Base-by-base conservation (phyloP, 116 monocot genomes). In the Thalassia testudinum region DNA sequence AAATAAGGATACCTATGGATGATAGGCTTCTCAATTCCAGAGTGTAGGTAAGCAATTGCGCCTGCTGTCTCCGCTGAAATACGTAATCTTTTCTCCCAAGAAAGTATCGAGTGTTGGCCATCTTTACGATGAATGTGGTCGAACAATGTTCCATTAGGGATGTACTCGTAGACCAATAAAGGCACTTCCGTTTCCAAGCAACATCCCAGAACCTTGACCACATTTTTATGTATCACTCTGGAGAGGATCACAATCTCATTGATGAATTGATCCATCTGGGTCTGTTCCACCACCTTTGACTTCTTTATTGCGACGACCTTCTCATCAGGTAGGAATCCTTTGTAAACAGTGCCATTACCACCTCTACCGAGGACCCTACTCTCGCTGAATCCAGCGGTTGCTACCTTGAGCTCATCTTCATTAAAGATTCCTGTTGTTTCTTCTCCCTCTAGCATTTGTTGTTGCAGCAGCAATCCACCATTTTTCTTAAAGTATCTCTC, bases 251-350 rank as follows among this genome's bases (percentile, higher is more conserved):
- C 61, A 5, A 78, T 43, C 56, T 71, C 77, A 5, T 70, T 73
- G 6, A 70, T 52, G 50, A 79, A 79, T 54, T 73, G 66, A 30
- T 70, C 59, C 26, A 58, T 70, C 27, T 66, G 70, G 42, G n/a
- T 62, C 30, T 70, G 57, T 37, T 79, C 78, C 22, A 79, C 59
- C 13, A 70, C 50, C 27, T 63, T 70, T 5, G 78, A 73, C 53
- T 63, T 79, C 60, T 79, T 79, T 40, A 79, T 70, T 4, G 78
- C 78, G 13, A 79, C 78, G 0, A 18, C 34, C 24, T 42, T 40
- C 27, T 49, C 54, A 40, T 73, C 73, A 0, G 50, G 54, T 13
- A 78, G 47, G 24, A 43, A 23, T 20, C 78, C 78, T 45, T 54
- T 52, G 70, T 73, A 78, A 14, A 78, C 78, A 0, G 59, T 70